Percentiles rank a stretch among this genome's conserved stretches.
Evolutionary conservation across 495 filamentous ascomycete species (phyloP).

Genomic region (Pyrenula massariospora): DNA sequence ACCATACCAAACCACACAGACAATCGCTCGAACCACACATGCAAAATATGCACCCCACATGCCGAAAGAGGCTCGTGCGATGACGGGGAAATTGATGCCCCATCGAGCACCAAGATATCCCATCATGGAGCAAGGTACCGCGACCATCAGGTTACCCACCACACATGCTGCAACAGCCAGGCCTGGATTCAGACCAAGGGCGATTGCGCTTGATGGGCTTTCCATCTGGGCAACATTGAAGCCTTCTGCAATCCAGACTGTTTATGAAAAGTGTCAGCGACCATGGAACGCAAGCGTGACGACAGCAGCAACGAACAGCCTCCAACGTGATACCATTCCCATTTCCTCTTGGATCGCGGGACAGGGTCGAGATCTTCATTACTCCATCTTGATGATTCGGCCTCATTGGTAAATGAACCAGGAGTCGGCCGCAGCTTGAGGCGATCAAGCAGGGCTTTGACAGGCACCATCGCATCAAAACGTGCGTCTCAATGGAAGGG

Average conservation of each 20-base stretch:
- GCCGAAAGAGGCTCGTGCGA: constrained; percentile 54
- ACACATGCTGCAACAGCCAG: constrained; percentile 51
- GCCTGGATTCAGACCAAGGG: constrained; percentile 50
- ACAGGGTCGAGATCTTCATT: constrained; percentile 35
- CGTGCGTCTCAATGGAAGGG: neutral
- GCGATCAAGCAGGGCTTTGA: neutral
- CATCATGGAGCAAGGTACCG: constrained; percentile 51
- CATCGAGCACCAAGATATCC: constrained; percentile 51
- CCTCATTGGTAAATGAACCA: neutral
- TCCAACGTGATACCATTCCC: constrained; percentile 10
- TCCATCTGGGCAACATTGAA: constrained; percentile 53
- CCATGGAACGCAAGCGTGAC: no score
- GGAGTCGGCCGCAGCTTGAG: neutral
- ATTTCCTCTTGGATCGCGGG: constrained; percentile 25
- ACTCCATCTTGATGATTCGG: constrained; percentile 15
- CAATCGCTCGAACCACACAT: constrained; percentile 53
- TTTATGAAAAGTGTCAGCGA: constrained; percentile 16
- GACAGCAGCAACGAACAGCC: neutral
- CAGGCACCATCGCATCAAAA: neutral
- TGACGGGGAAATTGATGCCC: constrained; percentile 57
- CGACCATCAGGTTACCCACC: constrained; percentile 48
- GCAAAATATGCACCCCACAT: constrained; percentile 59
- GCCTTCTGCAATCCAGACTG: constrained; percentile 55
- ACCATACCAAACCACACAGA: constrained; percentile 63
- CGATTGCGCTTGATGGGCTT: constrained; percentile 45